These are phyloP conservation scores for Pestalotiopsis sp. DNA, from an alignment of 2,329 filamentous ascomycete species.

Conservation along the genomic window DNA sequence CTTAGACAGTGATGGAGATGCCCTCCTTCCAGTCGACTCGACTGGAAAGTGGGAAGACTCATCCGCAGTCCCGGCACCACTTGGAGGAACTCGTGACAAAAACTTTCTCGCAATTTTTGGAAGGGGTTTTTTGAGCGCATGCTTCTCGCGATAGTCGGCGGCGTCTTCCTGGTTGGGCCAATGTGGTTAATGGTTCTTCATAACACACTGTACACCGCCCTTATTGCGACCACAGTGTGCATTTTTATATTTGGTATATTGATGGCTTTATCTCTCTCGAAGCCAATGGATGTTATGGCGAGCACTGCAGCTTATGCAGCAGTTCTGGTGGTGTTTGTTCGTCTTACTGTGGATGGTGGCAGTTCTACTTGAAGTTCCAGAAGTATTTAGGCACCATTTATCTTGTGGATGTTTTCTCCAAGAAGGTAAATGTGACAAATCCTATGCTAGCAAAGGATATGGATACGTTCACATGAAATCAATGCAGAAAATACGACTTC, in stretches of 20 bases:
- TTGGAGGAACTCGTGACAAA: constrained; percentile 15
- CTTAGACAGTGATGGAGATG: background rate
- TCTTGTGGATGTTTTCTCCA: too few relatives aligned
- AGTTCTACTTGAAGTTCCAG: background rate
- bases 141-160: constrained; percentile 14
- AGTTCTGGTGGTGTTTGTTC: constrained; percentile 22
- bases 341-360: background rate
- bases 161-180: constrained; percentile 22
- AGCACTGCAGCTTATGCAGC: constrained; percentile 22
- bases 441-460: too few relatives aligned
- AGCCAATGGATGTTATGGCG: constrained; percentile 20
- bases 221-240: constrained; percentile 21
- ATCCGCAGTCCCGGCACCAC: background rate
- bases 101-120: constrained; percentile 1
- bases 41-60: background rate
- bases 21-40: background rate
- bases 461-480: too few relatives aligned
- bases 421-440: too few relatives aligned
- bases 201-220: constrained; percentile 8
- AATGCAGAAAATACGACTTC: too few relatives aligned
- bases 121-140: constrained; percentile 12
- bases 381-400: too few relatives aligned
- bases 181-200: constrained; percentile 28
- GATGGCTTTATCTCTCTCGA: constrained; percentile 19
- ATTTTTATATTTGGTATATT: constrained; percentile 20